Evolutionary conservation across 202 grass and related monocot species (phyloP).

Genomic region (Carex sylvatica): DNA sequence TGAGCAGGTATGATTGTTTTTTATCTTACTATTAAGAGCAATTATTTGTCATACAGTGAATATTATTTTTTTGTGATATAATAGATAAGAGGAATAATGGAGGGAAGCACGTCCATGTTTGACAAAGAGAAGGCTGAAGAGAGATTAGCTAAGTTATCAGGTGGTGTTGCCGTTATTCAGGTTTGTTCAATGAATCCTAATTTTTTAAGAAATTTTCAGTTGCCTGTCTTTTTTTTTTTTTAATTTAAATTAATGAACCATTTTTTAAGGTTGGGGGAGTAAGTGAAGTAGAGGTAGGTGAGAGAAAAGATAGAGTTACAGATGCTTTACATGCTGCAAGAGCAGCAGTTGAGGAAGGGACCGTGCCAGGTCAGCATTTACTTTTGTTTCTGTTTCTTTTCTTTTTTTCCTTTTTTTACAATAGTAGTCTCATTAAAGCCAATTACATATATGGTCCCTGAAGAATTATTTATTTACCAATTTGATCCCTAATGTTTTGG

Average conservation of each 20-base stretch:
- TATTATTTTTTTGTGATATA: constrained; percentile 23
- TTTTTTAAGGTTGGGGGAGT: constrained; percentile 78
- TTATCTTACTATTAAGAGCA: background rate
- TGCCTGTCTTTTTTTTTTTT: constrained; percentile 3
- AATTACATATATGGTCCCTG: background rate
- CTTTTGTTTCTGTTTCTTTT: background rate
- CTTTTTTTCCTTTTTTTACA: background rate
- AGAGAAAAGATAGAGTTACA: constrained; percentile 94
- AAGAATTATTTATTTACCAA: background rate
- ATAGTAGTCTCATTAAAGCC: background rate
- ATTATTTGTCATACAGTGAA: constrained; percentile 23
- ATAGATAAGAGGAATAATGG: constrained; percentile 83
- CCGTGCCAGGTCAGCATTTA: constrained; percentile 65
- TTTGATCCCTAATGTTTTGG: background rate
- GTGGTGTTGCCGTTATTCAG: constrained; percentile 84
- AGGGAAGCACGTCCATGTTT: constrained; percentile 72
- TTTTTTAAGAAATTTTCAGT: background rate
- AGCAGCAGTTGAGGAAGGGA: constrained; percentile 87
- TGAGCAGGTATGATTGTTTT: constrained; percentile 52
- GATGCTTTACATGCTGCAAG: constrained; percentile 87
- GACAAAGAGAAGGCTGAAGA: constrained; percentile 97
- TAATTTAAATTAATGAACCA: constrained; percentile 8
- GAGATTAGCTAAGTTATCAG: constrained; percentile 86
- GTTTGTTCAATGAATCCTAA: constrained; percentile 44
- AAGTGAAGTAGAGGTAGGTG: constrained; percentile 88